Evolutionary conservation across 176 grass and related monocot species (phyloP).

Genomic region (Rhipidocladum racemiflorum): DNA sequence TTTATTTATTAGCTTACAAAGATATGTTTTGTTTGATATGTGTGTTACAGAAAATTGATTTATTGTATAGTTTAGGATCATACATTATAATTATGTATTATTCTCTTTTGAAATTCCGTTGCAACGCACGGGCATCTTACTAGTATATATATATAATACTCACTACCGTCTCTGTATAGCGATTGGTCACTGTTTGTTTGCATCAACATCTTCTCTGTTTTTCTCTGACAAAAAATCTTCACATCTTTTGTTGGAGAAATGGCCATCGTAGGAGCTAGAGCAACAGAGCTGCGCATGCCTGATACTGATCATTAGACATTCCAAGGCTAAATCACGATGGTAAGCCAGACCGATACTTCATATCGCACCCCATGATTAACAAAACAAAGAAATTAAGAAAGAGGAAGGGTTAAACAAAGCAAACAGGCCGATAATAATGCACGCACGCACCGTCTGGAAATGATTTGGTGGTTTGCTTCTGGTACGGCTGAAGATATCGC

Average conservation of each 20-base stretch:
- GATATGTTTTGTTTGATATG: too few relatives aligned
- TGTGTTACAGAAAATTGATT: too few relatives aligned
- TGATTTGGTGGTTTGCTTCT: slow-evolving; percentile 7
- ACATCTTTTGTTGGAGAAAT: not conserved
- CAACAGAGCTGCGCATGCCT: not conserved
- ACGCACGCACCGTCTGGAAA: not conserved
- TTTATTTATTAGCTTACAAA: too few relatives aligned
- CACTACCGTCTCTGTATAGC: not conserved
- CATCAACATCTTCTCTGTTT: not conserved
- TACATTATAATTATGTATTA: too few relatives aligned
- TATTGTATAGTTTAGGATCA: too few relatives aligned
- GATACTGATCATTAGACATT: not conserved
- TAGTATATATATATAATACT: too few relatives aligned
- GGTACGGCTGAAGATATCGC: not conserved
- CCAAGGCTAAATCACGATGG: not conserved
- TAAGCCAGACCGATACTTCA: not conserved
- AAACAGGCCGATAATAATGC: not conserved
- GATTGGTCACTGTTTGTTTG: not conserved
- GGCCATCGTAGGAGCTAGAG: not conserved
- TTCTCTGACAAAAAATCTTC: not conserved
- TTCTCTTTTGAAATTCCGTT: too few relatives aligned
- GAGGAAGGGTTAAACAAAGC: not conserved
- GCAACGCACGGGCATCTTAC: too few relatives aligned
- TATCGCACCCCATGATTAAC: slow-evolving; percentile 14
- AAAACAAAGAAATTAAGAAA: not conserved